These are phyloP conservation scores for Xerocomellus amylosporus DNA, from an alignment of 768 basidiomycete genomes.

Conservation along the genomic window DNA sequence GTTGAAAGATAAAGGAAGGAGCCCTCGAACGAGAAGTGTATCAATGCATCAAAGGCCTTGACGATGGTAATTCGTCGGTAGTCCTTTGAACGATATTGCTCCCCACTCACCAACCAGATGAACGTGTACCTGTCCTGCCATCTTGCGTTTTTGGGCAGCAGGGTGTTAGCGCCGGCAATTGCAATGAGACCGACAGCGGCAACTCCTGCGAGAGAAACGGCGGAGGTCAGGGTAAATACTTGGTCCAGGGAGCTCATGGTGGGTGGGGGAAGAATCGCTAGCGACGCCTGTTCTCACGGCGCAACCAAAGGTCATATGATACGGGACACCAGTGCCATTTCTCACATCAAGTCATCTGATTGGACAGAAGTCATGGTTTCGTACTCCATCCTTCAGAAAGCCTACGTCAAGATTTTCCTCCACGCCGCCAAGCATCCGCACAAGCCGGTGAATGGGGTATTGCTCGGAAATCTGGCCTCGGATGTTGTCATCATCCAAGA, in stretches of 20 bases:
- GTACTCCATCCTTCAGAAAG: conserved; percentile 56
- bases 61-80: not conserved
- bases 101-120: conserved; percentile 66
- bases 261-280: not conserved
- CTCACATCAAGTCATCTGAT: not conserved
- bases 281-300: conserved; percentile 1
- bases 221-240: conserved; percentile 60
- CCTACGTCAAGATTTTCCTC: conserved; percentile 72
- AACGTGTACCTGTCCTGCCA: conserved; percentile 69
- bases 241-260: conserved; percentile 20
- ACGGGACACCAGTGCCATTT: too few relatives aligned
- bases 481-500: conserved; percentile 53
- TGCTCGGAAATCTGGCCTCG: conserved; percentile 53
- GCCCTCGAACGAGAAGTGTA: conserved; percentile 77
- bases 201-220: conserved; percentile 62
- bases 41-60: conserved; percentile 77
- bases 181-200: conserved; percentile 49
- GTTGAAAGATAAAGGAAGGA: conserved; percentile 76
- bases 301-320: not conserved
- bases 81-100: not conserved
- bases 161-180: conserved; percentile 46
- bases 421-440: conserved; percentile 83
- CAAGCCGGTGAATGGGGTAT: conserved; percentile 68
- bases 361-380: conserved; percentile 24
- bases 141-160: conserved; percentile 61